Base-by-base conservation (phyloP, 176 grass and related monocot species). In the Puya raimondii region DNA sequence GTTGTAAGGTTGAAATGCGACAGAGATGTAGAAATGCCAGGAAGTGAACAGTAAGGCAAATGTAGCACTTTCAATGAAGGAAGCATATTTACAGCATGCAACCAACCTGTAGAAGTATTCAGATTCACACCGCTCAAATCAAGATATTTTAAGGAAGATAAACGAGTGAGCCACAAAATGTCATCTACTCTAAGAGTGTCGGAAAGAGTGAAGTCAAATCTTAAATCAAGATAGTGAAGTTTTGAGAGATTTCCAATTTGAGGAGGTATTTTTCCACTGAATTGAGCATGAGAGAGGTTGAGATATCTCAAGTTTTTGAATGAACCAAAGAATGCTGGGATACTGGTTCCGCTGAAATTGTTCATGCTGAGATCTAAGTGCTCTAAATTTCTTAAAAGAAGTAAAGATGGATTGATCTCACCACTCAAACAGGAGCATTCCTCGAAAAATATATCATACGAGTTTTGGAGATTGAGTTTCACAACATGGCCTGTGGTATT, bases 171-270 rank as follows among this genome's bases (percentile, higher is more conserved):
- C 86, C 82, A 89, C 69, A 47, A 2, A 4, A 76, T 50, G 26
- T 80, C 78, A 8, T 9, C 7, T 0, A 65, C 54, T 14, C 50
- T 75, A 13, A 22, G 23, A 17, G 26, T 52, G 3, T 3, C 1
- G 47, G 50, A 18, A 2, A 4, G 0, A 18, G 75, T 79, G 0
- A 0, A 0, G 10, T 70, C 17, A 0, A 0, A 0, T 7, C 51
- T 52, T 0, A 84, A 27, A 52, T 66, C 65, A 75, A 84, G 76
- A 6, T 14, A 22, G 16, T 50, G 10, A 58, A 88, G 12, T 1
- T 70, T 73, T 0, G 85, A 77, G 17, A 88, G 78, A 67, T 88
- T 88, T 0, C 77, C 76, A 12, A 80, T 53, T 7, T 70, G 48
- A 0, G 71, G 74, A 14, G 78, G 73, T 11, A 84, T 51, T 5